Evolutionary conservation across 495 filamentous ascomycete genomes (phyloP).

Genomic region (Apiosordaria backusii): DNA sequence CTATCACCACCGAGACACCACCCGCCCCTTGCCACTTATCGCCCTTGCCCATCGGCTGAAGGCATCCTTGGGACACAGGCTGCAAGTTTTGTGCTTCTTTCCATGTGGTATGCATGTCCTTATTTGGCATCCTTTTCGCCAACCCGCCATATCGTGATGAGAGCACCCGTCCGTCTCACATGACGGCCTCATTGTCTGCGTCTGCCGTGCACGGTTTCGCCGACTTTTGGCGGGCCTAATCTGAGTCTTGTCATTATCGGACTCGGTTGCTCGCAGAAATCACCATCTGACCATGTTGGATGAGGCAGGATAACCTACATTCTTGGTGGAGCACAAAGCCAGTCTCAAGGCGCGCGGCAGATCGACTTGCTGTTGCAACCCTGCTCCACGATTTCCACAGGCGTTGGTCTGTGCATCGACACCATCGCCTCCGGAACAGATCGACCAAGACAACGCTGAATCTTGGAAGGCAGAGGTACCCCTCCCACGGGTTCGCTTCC

Average conservation of each 20-base stretch:
- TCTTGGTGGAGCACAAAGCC: neutral
- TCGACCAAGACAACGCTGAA: neutral
- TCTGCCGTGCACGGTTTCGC: constrained; percentile 3
- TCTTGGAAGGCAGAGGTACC: neutral
- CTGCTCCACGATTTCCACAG: neutral
- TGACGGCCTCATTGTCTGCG: neutral
- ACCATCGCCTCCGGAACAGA: neutral
- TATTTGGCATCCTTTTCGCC: constrained; percentile 7
- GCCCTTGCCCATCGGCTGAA: constrained; percentile 1
- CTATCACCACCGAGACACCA: neutral
- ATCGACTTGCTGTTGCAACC: neutral
- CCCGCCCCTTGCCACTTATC: constrained; percentile 2
- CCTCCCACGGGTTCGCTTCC: neutral
- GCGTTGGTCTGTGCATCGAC: neutral
- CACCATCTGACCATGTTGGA: neutral
- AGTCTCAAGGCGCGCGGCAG: neutral
- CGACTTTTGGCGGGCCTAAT: neutral
- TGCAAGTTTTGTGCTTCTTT: neutral
- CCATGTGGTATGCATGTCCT: constrained; percentile 5
- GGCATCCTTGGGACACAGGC: neutral
- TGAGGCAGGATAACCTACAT: neutral
- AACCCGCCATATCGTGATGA: neutral
- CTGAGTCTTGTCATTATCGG: constrained; percentile 4
- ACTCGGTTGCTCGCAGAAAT: neutral
- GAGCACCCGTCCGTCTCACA: neutral